phyloP scores from a whole-genome alignment of 2,329 filamentous ascomycete species.

The Chaetomiaceae sp. region DNA sequence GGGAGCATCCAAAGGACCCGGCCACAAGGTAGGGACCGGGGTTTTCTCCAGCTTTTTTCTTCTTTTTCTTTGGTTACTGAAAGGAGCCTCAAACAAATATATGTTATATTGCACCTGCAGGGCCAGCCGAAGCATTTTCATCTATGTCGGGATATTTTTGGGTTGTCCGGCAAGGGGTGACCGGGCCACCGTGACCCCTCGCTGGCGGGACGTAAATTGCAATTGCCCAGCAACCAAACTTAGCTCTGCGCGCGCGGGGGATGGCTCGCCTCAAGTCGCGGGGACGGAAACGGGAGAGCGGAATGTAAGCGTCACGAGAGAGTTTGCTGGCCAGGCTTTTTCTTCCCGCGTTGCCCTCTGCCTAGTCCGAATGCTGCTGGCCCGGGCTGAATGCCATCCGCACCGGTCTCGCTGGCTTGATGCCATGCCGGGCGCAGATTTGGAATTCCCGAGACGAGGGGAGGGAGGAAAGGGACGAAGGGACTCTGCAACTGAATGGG shows the following conservation, averaged over 20 bases:
- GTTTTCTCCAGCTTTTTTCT: too few species aligned
- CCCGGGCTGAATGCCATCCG: too few species aligned
- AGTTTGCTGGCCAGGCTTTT: neutral
- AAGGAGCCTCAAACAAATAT: neutral
- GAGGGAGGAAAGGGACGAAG: too few species aligned
- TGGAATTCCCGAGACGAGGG: neutral
- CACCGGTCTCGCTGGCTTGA: too few species aligned
- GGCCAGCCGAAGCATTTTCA: conserved; percentile 25
- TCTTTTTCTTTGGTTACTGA: too few species aligned
- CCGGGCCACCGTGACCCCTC: too few species aligned
- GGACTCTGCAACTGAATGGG: too few species aligned
- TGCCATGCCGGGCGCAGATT: neutral
- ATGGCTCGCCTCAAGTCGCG: neutral
- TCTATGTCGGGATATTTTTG: conserved; percentile 7
- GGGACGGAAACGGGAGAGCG: neutral
- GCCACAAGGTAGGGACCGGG: too few species aligned
- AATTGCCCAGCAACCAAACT: neutral
- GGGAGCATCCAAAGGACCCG: too few species aligned
- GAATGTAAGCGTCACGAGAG: neutral
- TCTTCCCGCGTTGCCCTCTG: too few species aligned
- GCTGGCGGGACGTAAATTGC: neutral
- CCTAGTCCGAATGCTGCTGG: too few species aligned
- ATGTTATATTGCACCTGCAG: neutral
- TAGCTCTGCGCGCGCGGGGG: neutral
- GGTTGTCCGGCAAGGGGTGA: neutral